phyloP scores from a whole-genome alignment of 306 rosid genomes.

The Bauhinia variegata region DNA sequence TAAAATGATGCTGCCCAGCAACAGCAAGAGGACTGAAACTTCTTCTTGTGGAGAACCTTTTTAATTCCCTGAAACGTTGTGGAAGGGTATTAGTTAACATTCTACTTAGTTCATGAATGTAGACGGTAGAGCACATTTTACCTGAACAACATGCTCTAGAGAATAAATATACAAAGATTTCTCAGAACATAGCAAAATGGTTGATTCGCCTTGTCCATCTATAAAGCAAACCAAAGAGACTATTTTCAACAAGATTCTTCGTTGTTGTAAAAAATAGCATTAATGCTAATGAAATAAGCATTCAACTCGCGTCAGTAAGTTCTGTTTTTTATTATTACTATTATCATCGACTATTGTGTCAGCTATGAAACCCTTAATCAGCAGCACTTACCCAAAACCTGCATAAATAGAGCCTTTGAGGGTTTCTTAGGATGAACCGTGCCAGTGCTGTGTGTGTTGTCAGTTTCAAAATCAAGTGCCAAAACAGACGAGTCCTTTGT shows the following conservation, averaged over 20 bases:
- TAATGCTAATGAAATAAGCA: slow-evolving; percentile 20
- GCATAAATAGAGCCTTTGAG: slow-evolving; percentile 73
- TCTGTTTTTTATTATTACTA: background rate
- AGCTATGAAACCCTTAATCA: slow-evolving; percentile 30
- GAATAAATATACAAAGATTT: slow-evolving; percentile 80
- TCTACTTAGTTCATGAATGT: slow-evolving; percentile 4
- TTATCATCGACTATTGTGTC: slow-evolving; percentile 8
- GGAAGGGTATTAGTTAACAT: slow-evolving; percentile 27
- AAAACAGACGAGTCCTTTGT: slow-evolving; percentile 80
- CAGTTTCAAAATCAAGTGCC: slow-evolving; percentile 75
- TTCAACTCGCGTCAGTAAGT: background rate
- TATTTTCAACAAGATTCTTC: slow-evolving; percentile 32
- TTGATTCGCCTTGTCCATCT: slow-evolving; percentile 57
- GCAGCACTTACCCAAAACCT: slow-evolving; percentile 65
- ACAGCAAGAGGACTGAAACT: slow-evolving; percentile 71
- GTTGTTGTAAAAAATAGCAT: slow-evolving; percentile 24
- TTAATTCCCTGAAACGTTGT: slow-evolving; percentile 68
- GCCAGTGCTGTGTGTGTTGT: slow-evolving; percentile 52
- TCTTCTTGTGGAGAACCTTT: slow-evolving; percentile 84
- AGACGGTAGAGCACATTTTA: slow-evolving; percentile 31
- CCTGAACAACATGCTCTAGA: slow-evolving; percentile 74
- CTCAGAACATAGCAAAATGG: slow-evolving; percentile 78
- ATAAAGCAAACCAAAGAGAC: slow-evolving; percentile 18
- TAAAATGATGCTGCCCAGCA: slow-evolving; percentile 86
- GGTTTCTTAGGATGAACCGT: slow-evolving; percentile 87